A percentile compares a stretch with the other conserved stretches of the same genome.
These are phyloP conservation scores for Geranium incanum DNA, from an alignment of 441 rosid genomes.

Conservation along the genomic window DNA sequence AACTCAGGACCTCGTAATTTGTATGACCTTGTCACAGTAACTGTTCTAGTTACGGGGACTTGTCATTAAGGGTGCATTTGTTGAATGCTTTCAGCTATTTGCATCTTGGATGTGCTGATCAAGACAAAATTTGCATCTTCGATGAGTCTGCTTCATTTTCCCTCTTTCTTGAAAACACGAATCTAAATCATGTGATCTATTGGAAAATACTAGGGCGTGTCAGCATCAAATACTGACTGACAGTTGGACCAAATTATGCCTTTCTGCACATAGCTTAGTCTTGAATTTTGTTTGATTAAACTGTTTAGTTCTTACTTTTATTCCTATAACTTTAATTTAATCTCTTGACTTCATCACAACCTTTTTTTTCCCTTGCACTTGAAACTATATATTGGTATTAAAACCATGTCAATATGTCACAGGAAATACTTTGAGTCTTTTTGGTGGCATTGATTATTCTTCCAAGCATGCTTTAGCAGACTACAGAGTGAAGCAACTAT, in stretches of 20 bases:
- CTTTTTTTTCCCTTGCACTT: slow-evolving; percentile 18
- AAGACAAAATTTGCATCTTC: background rate
- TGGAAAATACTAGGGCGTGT: background rate
- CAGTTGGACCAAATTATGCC: background rate
- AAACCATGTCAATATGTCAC: slow-evolving; percentile 25
- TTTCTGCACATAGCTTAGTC: background rate
- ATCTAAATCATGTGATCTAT: background rate
- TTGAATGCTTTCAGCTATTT: background rate
- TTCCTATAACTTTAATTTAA: background rate
- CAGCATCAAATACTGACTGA: slow-evolving; percentile 8
- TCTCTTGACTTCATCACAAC: background rate
- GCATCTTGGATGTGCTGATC: background rate
- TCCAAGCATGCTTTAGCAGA: slow-evolving; percentile 54
- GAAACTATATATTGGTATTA: slow-evolving; percentile 19
- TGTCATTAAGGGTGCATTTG: background rate
- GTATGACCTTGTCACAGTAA: background rate
- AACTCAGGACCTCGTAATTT: background rate
- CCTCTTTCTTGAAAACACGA: background rate
- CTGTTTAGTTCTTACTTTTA: background rate
- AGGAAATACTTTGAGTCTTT: slow-evolving; percentile 64
- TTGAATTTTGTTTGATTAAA: background rate
- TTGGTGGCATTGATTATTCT: slow-evolving; percentile 53
- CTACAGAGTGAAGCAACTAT: slow-evolving; percentile 65
- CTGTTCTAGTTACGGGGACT: background rate
- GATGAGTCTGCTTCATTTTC: background rate